These are phyloP conservation scores for Pseudogymnoascus pannorum DNA, from an alignment of 2,329 filamentous ascomycete species.

Conservation along the genomic window DNA sequence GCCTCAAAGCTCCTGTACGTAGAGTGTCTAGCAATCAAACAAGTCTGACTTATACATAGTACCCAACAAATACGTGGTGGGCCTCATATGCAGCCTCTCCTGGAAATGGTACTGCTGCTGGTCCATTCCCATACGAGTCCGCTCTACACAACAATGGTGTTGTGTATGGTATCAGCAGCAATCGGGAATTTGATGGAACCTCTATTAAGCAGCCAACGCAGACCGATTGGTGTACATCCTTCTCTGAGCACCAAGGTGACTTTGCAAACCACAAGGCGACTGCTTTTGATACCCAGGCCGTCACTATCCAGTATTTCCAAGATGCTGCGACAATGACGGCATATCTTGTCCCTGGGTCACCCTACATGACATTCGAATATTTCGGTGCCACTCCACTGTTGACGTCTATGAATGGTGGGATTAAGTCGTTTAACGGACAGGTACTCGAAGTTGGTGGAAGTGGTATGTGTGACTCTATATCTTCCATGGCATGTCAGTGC, in stretches of 20 bases:
- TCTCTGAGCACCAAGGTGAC: conserved; percentile 20
- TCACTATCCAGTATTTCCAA: conserved; percentile 23
- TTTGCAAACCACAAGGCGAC: conserved; percentile 24
- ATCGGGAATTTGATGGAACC: conserved; percentile 20
- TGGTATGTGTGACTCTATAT: conserved; percentile 12
- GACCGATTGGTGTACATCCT: conserved; percentile 21
- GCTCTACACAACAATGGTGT: conserved; percentile 19
- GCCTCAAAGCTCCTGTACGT: conserved; percentile 21
- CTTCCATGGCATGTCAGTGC: not conserved
- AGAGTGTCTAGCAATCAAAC: not conserved
- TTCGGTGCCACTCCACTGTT: conserved; percentile 13
- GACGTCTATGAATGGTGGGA: conserved; percentile 14
- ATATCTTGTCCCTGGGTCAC: conserved; percentile 21
- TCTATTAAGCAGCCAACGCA: conserved; percentile 23
- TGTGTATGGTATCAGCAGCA: conserved; percentile 20
- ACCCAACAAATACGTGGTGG: conserved; percentile 23
- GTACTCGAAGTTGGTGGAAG: conserved; percentile 16
- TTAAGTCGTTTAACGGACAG: conserved; percentile 21
- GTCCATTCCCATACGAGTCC: conserved; percentile 22
- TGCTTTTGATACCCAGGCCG: conserved; percentile 20
- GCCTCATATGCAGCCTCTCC: conserved; percentile 21
- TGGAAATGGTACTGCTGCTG: conserved; percentile 19
- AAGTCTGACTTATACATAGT: conserved; percentile 12
- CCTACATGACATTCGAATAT: conserved; percentile 22
- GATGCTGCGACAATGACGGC: conserved; percentile 17